phyloP scores from a whole-genome alignment of 2,329 filamentous ascomycete species.

The Xylariales sp. region DNA sequence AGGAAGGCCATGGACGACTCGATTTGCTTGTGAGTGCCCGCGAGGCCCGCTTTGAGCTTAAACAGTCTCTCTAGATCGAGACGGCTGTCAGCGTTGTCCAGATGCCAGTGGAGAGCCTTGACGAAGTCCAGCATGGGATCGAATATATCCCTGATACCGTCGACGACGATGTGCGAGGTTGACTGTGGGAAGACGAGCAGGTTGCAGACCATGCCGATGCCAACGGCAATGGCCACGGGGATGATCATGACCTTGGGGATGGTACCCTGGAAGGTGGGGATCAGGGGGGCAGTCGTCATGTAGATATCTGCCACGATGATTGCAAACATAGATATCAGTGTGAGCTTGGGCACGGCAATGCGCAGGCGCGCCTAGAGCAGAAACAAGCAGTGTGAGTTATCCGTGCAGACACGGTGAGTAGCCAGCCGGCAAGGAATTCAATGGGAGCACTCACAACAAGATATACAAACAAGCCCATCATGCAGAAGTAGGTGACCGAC shows the following conservation, averaged over 20 bases:
- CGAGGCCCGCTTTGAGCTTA: background rate
- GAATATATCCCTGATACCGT: background rate
- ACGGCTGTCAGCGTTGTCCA: background rate
- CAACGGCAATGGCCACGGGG: background rate
- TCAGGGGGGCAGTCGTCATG: background rate
- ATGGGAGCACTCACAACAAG: background rate
- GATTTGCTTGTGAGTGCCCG: background rate
- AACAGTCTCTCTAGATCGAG: background rate
- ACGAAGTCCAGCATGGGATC: constrained; percentile 1
- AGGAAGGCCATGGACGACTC: background rate
- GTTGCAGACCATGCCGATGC: constrained; percentile 2
- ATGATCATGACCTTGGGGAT: constrained; percentile 1
- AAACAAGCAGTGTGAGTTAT: too few relatives aligned
- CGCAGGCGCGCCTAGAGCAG: background rate
- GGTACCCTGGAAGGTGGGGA: constrained; percentile 1
- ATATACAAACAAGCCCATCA: constrained; percentile 4
- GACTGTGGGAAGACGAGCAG: constrained; percentile 1
- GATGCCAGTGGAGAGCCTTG: background rate
- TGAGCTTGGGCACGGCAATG: constrained; percentile 1
- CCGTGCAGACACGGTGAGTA: too few relatives aligned
- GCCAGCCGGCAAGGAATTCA: too few relatives aligned
- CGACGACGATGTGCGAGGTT: background rate
- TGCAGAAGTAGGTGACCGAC: constrained; percentile 1
- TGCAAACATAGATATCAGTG: constrained; percentile 2
- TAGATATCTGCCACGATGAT: constrained; percentile 1